A percentile compares a stretch with the other conserved stretches of the same genome.
phyloP scores from a whole-genome alignment of 495 filamentous ascomycete genomes.

The Venustampulla echinocandica region DNA sequence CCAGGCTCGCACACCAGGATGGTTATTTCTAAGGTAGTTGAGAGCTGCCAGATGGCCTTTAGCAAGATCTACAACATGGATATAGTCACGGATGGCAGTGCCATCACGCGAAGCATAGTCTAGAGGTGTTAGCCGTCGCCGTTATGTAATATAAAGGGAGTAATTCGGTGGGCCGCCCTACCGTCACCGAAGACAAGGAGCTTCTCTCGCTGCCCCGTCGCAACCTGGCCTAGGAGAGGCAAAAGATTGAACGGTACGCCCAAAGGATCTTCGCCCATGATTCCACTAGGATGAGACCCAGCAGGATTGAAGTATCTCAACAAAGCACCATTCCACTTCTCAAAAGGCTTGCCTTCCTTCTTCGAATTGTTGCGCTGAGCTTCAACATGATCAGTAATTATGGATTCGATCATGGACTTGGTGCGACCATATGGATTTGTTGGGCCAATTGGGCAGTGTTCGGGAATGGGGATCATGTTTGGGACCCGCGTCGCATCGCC shows the following conservation, averaged over 20 bases:
- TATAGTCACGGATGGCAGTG: conserved; percentile 62
- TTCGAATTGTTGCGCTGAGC: conserved; percentile 75
- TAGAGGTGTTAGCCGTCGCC: conserved; percentile 26
- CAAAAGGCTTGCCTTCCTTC: conserved; percentile 66
- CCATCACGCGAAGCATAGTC: conserved; percentile 87
- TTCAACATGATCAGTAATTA: conserved; percentile 85
- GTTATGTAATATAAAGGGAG: no score
- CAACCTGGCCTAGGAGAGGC: conserved; percentile 88
- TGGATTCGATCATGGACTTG: conserved; percentile 80
- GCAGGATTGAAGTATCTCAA: conserved; percentile 97
- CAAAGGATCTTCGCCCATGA: conserved; percentile 98
- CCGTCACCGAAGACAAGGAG: conserved; percentile 89
- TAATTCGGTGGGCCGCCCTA: conserved; percentile 37
- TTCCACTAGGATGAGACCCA: conserved; percentile 86
- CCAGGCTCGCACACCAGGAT: conserved; percentile 92
- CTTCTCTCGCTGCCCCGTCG: conserved; percentile 90
- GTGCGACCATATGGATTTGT: conserved; percentile 97
- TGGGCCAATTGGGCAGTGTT: conserved; percentile 88
- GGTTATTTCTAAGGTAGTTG: conserved; percentile 79
- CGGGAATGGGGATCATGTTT: conserved; percentile 98
- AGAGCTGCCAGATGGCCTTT: conserved; percentile 85
- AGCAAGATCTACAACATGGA: conserved; percentile 85
- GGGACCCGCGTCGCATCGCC: conserved; percentile 93
- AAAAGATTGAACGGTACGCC: conserved; percentile 94
- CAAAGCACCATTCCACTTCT: conserved; percentile 87